phyloP scores from a whole-genome alignment of 768 basidiomycete species.

The Pluteus cervinus region DNA sequence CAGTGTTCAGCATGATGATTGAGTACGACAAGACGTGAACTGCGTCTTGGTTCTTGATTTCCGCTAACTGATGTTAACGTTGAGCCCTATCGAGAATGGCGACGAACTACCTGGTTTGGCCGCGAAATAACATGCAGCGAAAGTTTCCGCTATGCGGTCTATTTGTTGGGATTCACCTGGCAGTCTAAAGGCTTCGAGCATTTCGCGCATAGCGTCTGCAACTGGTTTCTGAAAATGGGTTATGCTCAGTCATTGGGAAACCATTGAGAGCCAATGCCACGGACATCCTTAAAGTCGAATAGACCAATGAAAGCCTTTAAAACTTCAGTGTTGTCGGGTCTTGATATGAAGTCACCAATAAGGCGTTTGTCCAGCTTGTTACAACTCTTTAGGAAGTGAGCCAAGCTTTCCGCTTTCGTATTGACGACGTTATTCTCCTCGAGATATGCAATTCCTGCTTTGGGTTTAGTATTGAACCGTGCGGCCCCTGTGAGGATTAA shows the following conservation, averaged over 20 bases:
- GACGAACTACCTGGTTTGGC: constrained; percentile 61
- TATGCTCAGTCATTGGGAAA: constrained; percentile 4
- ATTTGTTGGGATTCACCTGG: constrained; percentile 97
- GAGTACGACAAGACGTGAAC: constrained; percentile 93
- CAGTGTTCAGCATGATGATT: constrained; percentile 97
- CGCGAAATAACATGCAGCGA: constrained; percentile 87
- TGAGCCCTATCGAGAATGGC: constrained; percentile 3
- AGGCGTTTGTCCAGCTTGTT: constrained; percentile 87
- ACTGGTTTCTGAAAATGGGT: constrained; percentile 67
- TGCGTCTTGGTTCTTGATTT: constrained; percentile 87
- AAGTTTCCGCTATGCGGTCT: constrained; percentile 87
- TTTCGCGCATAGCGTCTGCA: constrained; percentile 92
- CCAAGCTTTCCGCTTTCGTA: constrained; percentile 64
- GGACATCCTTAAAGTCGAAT: constrained; percentile 85
- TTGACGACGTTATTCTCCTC: constrained; percentile 92
- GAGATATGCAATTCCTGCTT: constrained; percentile 81
- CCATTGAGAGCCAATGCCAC: constrained; percentile 15
- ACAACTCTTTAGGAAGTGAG: constrained; percentile 79
- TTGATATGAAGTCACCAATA: constrained; percentile 89
- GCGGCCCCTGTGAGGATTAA: constrained; percentile 77
- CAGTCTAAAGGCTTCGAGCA: constrained; percentile 88
- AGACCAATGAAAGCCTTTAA: constrained; percentile 82
- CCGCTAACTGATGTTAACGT: constrained; percentile 42
- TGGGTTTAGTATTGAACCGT: constrained; percentile 91
- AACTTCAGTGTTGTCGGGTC: constrained; percentile 79